Evolutionary conservation across 371 early-diverging fungal genomes (phyloP), one percentile per base, ranked within the genome.

Genomic region (Cladochytrium tenue): DNA sequence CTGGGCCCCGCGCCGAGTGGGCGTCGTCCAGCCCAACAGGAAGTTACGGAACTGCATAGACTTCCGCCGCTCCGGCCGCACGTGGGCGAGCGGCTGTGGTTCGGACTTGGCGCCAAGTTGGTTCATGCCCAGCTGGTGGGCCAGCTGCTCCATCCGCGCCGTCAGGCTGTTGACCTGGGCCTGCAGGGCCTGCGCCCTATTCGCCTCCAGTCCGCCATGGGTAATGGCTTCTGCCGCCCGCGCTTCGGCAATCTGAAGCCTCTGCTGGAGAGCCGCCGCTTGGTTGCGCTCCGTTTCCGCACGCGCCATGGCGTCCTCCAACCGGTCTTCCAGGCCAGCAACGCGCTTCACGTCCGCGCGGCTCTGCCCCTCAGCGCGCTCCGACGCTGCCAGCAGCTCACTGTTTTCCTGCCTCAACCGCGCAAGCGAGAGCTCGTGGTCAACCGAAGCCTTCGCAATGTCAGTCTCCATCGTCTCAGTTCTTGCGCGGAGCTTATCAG

Each of bases 131-230:
- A n/a, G n/a, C n/a, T n/a, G n/a, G n/a, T n/a, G n/a, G n/a, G n/a
- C n/a, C n/a, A n/a, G n/a, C n/a, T n/a, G n/a, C n/a, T n/a, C n/a
- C n/a, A n/a, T n/a, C n/a, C n/a, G 50, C 13, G 50, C 50, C 50
- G 50, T 50, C n/a, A 50, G 50, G 13, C 15, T 50, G 13, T 50
- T 20, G 13, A 43, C 7, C 20, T 43, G 43, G 43, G 7, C 43
- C 43, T 43, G 13, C 7, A 55, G 30, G 15, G 55, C 20, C 26
- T 13, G 7, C 30, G 55, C 10, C 30, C 55, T 7, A 7, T 10
- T 26, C 26, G 55, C 55, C 30, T 64, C 62, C 23, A 70, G 32
- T 20, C 56, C 30, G 10, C 51, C 30, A 32, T 69, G 73, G 7
- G 63, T 63, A 27, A 58, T 36, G n/a, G 32, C 25, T 28, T 67